phyloP scores from a whole-genome alignment of 805 yeast species.

The Millerozyma miso region DNA sequence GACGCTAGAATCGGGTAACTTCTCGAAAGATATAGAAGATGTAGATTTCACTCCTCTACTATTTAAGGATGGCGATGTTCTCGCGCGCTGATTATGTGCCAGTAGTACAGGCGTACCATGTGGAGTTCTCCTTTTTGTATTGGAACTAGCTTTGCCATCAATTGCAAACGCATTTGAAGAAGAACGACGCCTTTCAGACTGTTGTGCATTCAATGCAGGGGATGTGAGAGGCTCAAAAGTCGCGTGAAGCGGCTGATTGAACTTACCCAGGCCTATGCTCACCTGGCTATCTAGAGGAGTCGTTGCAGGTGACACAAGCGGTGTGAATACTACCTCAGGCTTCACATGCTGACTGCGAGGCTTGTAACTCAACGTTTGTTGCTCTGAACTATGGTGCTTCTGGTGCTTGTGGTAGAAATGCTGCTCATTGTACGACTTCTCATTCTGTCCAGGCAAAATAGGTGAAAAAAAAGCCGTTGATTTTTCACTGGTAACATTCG shows the following conservation, averaged over 20 bases:
- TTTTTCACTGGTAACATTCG: slow-evolving; percentile 2
- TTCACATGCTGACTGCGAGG: slow-evolving; percentile 34
- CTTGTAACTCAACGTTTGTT: slow-evolving; percentile 8
- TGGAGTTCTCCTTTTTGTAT: slow-evolving; percentile 34
- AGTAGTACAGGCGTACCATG: slow-evolving; percentile 40
- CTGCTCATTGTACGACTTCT: slow-evolving; percentile 37
- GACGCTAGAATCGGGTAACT: slow-evolving; percentile 25
- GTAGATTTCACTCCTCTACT: slow-evolving; percentile 15
- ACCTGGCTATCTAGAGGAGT: slow-evolving; percentile 51
- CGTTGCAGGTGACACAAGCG: slow-evolving; percentile 72
- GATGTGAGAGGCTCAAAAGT: slow-evolving; percentile 57
- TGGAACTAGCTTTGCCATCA: slow-evolving; percentile 13
- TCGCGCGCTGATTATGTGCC: slow-evolving; percentile 17
- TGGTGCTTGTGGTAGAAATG: slow-evolving; percentile 35
- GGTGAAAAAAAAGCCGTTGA: slow-evolving; percentile 25
- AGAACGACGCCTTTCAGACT: slow-evolving; percentile 25
- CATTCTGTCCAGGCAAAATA: slow-evolving; percentile 39
- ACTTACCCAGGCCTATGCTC: slow-evolving; percentile 13
- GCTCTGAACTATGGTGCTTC: slow-evolving; percentile 10
- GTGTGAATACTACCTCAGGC: slow-evolving; percentile 67
- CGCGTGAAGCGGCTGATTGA: slow-evolving; percentile 22
- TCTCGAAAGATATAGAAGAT: slow-evolving; percentile 16
- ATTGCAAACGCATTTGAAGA: slow-evolving; percentile 28
- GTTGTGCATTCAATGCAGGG: slow-evolving; percentile 56
- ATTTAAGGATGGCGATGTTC: slow-evolving; percentile 36